Conservation (phyloP, 1,139 yeast species). For the Hanseniaspora sp. region DNA sequence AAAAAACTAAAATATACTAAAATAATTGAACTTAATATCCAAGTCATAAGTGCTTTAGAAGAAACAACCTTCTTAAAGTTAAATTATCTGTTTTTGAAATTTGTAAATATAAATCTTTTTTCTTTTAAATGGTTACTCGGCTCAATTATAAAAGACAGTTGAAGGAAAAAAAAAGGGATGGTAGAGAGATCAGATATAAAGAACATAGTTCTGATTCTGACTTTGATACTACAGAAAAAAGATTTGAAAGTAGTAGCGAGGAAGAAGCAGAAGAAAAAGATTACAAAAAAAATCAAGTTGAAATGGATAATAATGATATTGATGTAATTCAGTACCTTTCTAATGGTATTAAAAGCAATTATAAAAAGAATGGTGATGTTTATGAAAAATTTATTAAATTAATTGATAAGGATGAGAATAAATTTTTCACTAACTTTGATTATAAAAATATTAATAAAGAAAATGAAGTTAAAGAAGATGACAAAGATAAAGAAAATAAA, state of each 20-base stretch:
- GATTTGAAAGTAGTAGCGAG: not conserved
- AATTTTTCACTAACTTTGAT: not conserved
- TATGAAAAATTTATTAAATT: conserved; percentile 25
- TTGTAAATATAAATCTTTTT: too few relatives aligned
- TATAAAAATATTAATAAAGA: conserved; percentile 16
- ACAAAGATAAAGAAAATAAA: conserved; percentile 15
- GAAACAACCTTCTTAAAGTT: too few relatives aligned
- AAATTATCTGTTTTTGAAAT: not conserved
- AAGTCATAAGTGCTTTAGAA: too few relatives aligned
- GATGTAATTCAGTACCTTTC: not conserved
- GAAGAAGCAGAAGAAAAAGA: conserved; percentile 12
- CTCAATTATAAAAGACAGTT: not conserved
- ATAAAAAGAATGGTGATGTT: not conserved
- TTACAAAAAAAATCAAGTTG: too few relatives aligned
- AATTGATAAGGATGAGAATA: conserved; percentile 18
- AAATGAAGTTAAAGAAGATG: conserved; percentile 15
- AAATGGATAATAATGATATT: conserved; percentile 14
- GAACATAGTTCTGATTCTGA: not conserved
- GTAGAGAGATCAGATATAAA: not conserved
- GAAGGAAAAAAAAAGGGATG: not conserved
- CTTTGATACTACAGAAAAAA: conserved; percentile 17
- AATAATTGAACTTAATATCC: too few relatives aligned
- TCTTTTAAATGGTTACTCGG: not conserved
- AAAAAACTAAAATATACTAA: too few relatives aligned
- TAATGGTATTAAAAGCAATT: not conserved